Base-by-base conservation (phyloP, 140 eudicot species). In the Senecio squalidus region DNA sequence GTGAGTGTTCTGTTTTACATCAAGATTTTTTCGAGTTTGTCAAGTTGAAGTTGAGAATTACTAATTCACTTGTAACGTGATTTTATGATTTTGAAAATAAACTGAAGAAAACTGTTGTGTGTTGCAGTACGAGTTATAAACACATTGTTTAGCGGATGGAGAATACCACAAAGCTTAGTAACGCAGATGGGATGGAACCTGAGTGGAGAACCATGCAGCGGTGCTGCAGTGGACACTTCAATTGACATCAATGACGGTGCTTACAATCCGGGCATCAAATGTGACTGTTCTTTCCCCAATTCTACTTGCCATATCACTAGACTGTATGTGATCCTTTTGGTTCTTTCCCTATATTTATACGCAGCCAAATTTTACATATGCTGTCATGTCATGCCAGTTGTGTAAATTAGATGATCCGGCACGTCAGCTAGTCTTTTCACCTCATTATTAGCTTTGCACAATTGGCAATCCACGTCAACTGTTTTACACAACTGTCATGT, bases 141-240 rank as follows among this genome's bases (percentile, higher is more conserved):
- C 34, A 34, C 78, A 6, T 55, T 86, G 28, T 86, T 86, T 15
- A 62, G 58, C 0, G 46, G 49, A 39, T 83, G 88, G 92, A 31
- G 84, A 28, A 78, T 77, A 10, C 17, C 71, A 0, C 38, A 47
- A 23, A 41, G 31, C 21, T 3, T 29, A 21, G 77, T 4, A 20
- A 56, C 80, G 11, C 0, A 39, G 0, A 60, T 45, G 62, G 1
- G 64, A 30, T 86, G 95, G 95, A 86, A 86, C 81, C 61, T 83
- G 20, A 86, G 87, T 15, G 97, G 95, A 16, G 95, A 85, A 13
- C 51, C 60, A 14, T 89, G 97, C 64, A 82, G 81, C n/a, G 97
- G 97, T 21, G 60, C 70, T 5, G 89, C 97, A 27, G 30, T 67
- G 0, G 80, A 74, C 59, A n/a, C n/a, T n/a, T 13, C 70, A 3